phyloP scores from a whole-genome alignment of 2,329 filamentous ascomycete genomes.

The Aureobasidium leucospermi region DNA sequence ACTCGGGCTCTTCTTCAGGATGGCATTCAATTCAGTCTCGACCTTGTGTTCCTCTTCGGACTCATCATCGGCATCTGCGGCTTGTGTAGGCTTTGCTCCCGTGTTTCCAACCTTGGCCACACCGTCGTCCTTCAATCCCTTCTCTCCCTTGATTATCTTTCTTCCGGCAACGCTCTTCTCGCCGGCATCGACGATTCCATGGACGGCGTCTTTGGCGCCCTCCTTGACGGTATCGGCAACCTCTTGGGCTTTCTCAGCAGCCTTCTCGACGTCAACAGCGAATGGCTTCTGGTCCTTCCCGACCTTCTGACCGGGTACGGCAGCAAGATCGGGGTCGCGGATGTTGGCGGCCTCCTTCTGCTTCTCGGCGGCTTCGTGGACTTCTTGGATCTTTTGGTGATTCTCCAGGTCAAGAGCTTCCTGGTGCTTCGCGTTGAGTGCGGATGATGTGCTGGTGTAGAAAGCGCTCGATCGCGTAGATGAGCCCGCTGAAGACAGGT shows the following conservation, averaged over 20 bases:
- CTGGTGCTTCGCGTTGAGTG: slow-evolving; percentile 41
- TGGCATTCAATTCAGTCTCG: slow-evolving; percentile 64
- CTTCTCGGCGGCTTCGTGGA: slow-evolving; percentile 6
- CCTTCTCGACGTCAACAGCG: slow-evolving; percentile 50
- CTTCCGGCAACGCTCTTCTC: slow-evolving; percentile 48
- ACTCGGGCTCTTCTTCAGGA: slow-evolving; percentile 59
- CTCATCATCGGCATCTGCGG: slow-evolving; percentile 38
- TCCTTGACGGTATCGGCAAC: slow-evolving; percentile 21
- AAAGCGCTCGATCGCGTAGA: slow-evolving; percentile 47
- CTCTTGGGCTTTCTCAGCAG: slow-evolving; percentile 18
- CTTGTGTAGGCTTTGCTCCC: slow-evolving; percentile 23
- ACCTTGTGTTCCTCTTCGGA: slow-evolving; percentile 56
- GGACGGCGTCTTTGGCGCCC: slow-evolving; percentile 12
- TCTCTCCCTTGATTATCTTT: slow-evolving; percentile 42
- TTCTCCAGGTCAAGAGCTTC: slow-evolving; percentile 12
- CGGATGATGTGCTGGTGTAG: slow-evolving; percentile 48
- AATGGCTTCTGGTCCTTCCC: slow-evolving; percentile 61
- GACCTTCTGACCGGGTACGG: slow-evolving; percentile 33
- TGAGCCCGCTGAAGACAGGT: slow-evolving; percentile 59
- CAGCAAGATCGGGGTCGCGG: slow-evolving; percentile 11
- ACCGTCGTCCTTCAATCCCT: slow-evolving; percentile 33
- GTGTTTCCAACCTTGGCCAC: slow-evolving; percentile 40
- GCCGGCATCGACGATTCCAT: slow-evolving; percentile 22
- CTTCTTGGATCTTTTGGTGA: slow-evolving; percentile 5
- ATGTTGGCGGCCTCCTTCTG: slow-evolving; percentile 19